phyloP scores from a whole-genome alignment of 2,329 filamentous ascomycete species.

The Ophiostoma australiae region DNA sequence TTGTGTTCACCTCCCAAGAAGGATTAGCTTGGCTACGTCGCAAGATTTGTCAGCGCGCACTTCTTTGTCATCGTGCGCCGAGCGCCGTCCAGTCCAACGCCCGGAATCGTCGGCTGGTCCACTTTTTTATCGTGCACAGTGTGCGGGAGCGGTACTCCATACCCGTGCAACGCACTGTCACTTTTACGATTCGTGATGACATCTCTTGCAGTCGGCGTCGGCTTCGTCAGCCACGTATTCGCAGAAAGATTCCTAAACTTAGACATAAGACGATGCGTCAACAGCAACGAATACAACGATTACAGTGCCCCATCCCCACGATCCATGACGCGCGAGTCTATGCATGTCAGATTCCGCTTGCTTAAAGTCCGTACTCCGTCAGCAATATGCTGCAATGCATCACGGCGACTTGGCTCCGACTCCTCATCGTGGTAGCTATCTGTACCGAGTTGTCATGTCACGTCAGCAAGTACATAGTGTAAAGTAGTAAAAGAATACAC shows the following conservation, averaged over 20 bases:
- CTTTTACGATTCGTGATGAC: background rate
- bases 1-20: background rate
- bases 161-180: background rate
- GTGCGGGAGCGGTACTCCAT: background rate
- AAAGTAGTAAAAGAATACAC: too few species aligned
- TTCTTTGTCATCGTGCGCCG: conserved; percentile 13
- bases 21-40: background rate
- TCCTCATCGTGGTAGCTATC: too few species aligned
- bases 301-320: background rate
- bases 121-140: conserved; percentile 8
- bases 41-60: conserved; percentile 22
- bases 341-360: background rate
- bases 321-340: background rate
- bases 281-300: background rate
- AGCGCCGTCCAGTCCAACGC: background rate
- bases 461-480: background rate
- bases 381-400: background rate
- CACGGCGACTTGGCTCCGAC: background rate
- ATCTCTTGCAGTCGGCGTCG: background rate
- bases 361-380: background rate
- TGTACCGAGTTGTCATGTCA: too few species aligned
- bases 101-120: conserved; percentile 22
- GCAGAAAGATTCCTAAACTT: background rate
- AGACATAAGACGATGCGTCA: background rate
- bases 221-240: conserved; percentile 1